Conservation (phyloP, 2,329 filamentous ascomycete genomes). For the Aspergillus udagawae region DNA sequence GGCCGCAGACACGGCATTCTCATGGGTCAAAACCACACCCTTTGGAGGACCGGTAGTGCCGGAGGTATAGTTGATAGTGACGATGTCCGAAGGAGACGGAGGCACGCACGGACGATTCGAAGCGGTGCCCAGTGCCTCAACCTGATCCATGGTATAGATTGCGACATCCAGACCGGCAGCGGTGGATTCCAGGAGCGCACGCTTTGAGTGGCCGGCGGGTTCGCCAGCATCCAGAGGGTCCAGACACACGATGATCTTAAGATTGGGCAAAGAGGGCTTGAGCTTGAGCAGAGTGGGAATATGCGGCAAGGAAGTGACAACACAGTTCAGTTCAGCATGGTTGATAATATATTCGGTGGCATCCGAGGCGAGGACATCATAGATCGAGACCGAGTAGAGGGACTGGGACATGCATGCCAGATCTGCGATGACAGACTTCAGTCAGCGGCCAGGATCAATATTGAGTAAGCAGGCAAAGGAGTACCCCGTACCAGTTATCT, state of each 20-base stretch:
- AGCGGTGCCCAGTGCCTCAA: conserved; percentile 74
- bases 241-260: conserved; percentile 85
- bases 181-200: conserved; percentile 69
- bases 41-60: conserved; percentile 63
- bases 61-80: conserved; percentile 70
- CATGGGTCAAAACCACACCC: conserved; percentile 69
- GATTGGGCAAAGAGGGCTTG: conserved; percentile 66
- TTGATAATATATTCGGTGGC: conserved; percentile 95
- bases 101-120: conserved; percentile 67
- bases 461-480: neutral
- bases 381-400: conserved; percentile 86
- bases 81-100: conserved; percentile 68
- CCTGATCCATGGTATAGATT: conserved; percentile 73
- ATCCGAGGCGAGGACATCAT: conserved; percentile 90
- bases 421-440: conserved; percentile 50
- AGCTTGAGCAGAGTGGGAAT: conserved; percentile 78
- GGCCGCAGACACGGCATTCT: conserved; percentile 71
- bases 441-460: neutral
- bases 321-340: conserved; percentile 70
- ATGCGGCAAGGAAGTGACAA: conserved; percentile 76
- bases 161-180: conserved; percentile 69
- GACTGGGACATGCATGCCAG: conserved; percentile 82
- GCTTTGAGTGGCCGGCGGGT: conserved; percentile 71
- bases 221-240: conserved; percentile 81
- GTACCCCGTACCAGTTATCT: conserved; percentile 62